Evolutionary conservation across 352 stramenopile species (phyloP).

Genomic region (Stramenopiles sp.): DNA sequence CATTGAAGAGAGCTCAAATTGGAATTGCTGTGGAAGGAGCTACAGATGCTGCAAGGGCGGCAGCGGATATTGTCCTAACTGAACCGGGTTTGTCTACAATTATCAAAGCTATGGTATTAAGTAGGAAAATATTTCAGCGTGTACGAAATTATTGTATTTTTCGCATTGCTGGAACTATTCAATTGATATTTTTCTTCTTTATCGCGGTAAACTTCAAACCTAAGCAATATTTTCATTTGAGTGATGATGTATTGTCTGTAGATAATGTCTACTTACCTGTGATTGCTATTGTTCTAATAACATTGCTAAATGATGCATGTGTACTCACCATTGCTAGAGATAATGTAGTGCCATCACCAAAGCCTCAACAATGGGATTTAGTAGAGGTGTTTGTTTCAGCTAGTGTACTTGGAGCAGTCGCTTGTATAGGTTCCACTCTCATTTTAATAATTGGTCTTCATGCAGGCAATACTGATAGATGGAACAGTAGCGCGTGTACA

Average conservation of each 20-base stretch:
- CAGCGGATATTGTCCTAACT: conserved; percentile 63
- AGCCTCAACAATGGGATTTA: conserved; percentile 30
- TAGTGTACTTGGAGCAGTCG: conserved; percentile 26
- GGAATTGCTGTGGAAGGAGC: conserved; percentile 74
- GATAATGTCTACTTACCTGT: conserved; percentile 46
- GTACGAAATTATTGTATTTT: conserved; percentile 74
- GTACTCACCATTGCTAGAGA: conserved; percentile 56
- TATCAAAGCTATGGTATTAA: conserved; percentile 41
- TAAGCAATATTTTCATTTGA: conserved; percentile 18
- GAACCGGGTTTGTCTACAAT: conserved; percentile 52
- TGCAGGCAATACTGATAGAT: conserved; percentile 17
- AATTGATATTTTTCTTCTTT: conserved; percentile 63
- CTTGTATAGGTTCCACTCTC: conserved; percentile 35
- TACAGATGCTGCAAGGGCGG: conserved; percentile 40
- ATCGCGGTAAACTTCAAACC: conserved; percentile 38
- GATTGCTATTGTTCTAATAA: conserved; percentile 59
- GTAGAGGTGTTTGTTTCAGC: conserved; percentile 25
- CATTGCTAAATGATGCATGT: conserved; percentile 62
- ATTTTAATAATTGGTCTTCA: conserved; percentile 33
- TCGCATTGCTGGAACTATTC: conserved; percentile 46
- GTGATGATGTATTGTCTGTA: conserved; percentile 21
- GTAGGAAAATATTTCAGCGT: conserved; percentile 58
- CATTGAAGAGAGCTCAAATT: conserved; percentile 72
- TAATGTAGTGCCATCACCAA: conserved; percentile 29
- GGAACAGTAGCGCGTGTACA: too few relatives aligned